phyloP scores from a whole-genome alignment of 2,329 filamentous ascomycete species.

The Botryotinia globosa region DNA sequence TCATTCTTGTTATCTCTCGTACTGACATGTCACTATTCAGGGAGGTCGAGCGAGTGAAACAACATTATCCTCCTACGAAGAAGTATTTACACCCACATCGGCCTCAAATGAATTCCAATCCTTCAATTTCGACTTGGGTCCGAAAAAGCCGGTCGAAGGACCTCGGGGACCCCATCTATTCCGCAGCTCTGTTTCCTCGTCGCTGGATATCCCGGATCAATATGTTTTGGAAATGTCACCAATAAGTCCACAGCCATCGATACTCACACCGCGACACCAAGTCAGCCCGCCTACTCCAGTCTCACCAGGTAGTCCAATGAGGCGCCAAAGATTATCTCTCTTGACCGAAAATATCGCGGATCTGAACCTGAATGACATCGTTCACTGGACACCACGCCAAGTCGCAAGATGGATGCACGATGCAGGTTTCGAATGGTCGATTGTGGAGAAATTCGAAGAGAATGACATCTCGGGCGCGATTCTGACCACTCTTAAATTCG shows the following conservation, averaged over 20 bases:
- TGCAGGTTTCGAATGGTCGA: conserved; percentile 70
- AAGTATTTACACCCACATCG: conserved; percentile 73
- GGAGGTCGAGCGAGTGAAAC: conserved; percentile 73
- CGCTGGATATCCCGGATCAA: conserved; percentile 51
- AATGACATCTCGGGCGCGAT: conserved; percentile 92
- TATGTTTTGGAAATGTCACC: conserved; percentile 67
- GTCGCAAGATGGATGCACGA: conserved; percentile 86
- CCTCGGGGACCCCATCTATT: conserved; percentile 87
- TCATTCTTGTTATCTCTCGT: conserved; percentile 24
- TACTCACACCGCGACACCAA: conserved; percentile 33
- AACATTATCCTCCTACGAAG: conserved; percentile 83
- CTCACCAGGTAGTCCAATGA: background rate
- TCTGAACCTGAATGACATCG: conserved; percentile 58
- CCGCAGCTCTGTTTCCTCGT: conserved; percentile 61
- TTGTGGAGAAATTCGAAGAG: conserved; percentile 80
- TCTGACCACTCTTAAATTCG: conserved; percentile 85
- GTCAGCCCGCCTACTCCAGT: conserved; percentile 24
- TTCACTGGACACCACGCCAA: conserved; percentile 69
- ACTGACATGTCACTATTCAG: conserved; percentile 43
- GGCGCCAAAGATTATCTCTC: conserved; percentile 8
- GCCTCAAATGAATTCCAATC: conserved; percentile 53
- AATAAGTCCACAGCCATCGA: conserved; percentile 61
- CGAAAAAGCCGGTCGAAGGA: conserved; percentile 66
- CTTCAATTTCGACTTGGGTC: conserved; percentile 59
- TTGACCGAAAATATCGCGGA: conserved; percentile 52